Evolutionary conservation across 2,329 filamentous ascomycete species (phyloP), one percentile per base, ranked within the genome.

Genomic region (Aurifilum marmelostoma): DNA sequence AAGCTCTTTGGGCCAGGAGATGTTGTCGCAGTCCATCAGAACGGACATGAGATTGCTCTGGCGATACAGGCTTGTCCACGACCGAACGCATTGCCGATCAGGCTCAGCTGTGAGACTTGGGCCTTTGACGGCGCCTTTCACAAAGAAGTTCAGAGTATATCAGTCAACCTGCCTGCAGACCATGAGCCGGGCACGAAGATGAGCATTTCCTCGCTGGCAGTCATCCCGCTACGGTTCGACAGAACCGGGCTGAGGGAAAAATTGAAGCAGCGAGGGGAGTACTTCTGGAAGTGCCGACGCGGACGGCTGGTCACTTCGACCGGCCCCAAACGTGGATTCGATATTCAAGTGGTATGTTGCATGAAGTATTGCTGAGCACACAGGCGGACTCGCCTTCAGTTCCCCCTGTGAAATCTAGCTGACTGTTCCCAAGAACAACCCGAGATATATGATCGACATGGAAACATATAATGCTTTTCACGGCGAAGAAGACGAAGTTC

Each of bases 401-500:
- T 7, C 7, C 2, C 7, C 12, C 24, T n/a, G 5, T 27, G 3
- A 11, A 54, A 27, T 27, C 7, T n/a, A 54, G 50, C 50, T 54
- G 12, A 54, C 9, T 16, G 7, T 14, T 14, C 11, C 16, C 50
- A 6, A 54, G 50, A 27, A 11, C 50, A 54, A 54, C n/a, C 50
- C 50, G 18, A 18, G 43, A 47, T 63, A 63, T 32, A 60, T 63
- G 60, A 65, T 60, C n/a, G 34, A 60, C 32, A 37, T 60, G 29
- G 18, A 60, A 6, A 60, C 58, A 60, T 64, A 64, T 18, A 54
- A 54, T 27, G 7, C 16, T 14, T 29, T 64, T 7, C 62, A 64
- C 27, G 27, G 41, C 8, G 29, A 54, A 29, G 29, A 64, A 14
- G 43, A 64, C 16, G 47, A 37, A 64, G 24, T n/a, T 7, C 14